These are phyloP conservation scores for Metschnikowia rubicola DNA, from an alignment of 805 yeast genomes.

Conservation along the genomic window DNA sequence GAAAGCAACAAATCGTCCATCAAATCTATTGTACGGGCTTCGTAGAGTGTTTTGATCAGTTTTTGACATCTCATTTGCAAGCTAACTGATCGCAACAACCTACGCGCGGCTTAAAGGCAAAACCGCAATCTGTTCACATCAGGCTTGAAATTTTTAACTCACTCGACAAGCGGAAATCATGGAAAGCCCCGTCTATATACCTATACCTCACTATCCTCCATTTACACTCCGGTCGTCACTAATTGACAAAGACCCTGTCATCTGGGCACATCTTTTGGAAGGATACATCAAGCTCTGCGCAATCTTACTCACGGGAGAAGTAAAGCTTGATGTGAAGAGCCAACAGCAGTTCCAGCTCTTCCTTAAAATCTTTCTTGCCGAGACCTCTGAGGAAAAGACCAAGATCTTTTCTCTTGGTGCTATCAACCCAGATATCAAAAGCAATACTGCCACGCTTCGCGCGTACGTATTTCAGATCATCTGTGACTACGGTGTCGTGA, in stretches of 20 bases:
- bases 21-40: too few relatives aligned
- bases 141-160: too few relatives aligned
- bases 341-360: constrained; percentile 57
- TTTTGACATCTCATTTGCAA: not conserved
- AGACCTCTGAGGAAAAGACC: constrained; percentile 58
- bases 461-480: constrained; percentile 49
- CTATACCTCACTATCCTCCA: constrained; percentile 71
- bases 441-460: constrained; percentile 48
- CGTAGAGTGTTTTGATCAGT: too few relatives aligned
- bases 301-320: constrained; percentile 41
- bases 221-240: constrained; percentile 71
- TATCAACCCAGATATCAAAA: constrained; percentile 62
- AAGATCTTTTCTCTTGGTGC: constrained; percentile 68
- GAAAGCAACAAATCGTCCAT: too few relatives aligned
- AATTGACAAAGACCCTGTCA: constrained; percentile 79
- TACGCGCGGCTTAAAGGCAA: too few relatives aligned
- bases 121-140: too few relatives aligned
- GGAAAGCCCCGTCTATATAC: constrained; percentile 33
- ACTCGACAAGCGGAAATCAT: not conserved
- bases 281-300: constrained; percentile 55
- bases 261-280: constrained; percentile 72
- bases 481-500: constrained; percentile 50
- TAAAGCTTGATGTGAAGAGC: constrained; percentile 47
- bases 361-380: constrained; percentile 54
- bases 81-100: not conserved